phyloP scores from a whole-genome alignment of 148 eudicot genomes.

The Nepenthes mirabilis region DNA sequence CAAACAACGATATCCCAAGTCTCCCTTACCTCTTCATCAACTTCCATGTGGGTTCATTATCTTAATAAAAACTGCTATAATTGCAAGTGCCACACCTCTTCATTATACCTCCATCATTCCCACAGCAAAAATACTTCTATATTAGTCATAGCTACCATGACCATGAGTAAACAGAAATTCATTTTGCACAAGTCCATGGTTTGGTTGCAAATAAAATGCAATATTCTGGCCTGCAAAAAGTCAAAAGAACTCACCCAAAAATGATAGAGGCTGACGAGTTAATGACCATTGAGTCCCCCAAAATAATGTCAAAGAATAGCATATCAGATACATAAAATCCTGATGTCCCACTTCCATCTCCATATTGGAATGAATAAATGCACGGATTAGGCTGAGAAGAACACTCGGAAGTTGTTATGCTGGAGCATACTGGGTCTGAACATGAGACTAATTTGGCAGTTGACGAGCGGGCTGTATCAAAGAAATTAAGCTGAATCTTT shows the following conservation, averaged over 20 bases:
- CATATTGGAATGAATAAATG: slow-evolving; percentile 61
- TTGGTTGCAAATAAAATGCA: too few species aligned
- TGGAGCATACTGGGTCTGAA: slow-evolving; percentile 54
- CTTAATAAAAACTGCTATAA: too few species aligned
- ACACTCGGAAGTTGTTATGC: slow-evolving; percentile 38
- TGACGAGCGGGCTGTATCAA: slow-evolving; percentile 59
- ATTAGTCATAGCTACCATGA: background rate
- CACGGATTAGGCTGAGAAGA: slow-evolving; percentile 56
- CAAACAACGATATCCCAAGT: too few species aligned
- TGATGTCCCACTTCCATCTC: slow-evolving; percentile 91
- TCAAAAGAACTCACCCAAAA: slow-evolving; percentile 49
- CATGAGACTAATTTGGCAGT: slow-evolving; percentile 64
- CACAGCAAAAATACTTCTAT: background rate
- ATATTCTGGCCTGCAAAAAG: background rate
- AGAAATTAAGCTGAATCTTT: slow-evolving; percentile 78
- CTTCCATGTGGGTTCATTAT: too few species aligned
- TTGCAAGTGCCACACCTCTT: background rate
- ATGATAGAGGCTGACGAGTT: slow-evolving; percentile 80
- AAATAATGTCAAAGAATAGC: slow-evolving; percentile 59
- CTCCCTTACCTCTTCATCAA: too few species aligned
- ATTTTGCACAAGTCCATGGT: too few species aligned
- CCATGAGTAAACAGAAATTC: background rate
- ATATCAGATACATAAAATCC: slow-evolving; percentile 74
- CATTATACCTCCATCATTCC: background rate
- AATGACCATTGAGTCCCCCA: slow-evolving; percentile 45